Evolutionary conservation across 495 filamentous ascomycete species (phyloP).

Genomic region (Penicillium nucicola): DNA sequence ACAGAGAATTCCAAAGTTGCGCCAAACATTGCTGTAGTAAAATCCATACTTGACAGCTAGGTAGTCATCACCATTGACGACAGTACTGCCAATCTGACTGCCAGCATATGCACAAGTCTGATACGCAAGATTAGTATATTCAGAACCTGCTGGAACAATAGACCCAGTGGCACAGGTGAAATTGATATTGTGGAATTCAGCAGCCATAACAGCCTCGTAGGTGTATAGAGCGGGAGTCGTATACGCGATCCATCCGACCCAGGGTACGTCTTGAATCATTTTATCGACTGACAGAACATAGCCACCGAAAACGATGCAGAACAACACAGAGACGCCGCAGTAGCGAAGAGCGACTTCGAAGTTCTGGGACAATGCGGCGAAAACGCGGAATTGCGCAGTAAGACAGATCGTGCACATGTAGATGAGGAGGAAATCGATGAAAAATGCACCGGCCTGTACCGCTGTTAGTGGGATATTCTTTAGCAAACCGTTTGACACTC

Average conservation of each 20-base stretch:
- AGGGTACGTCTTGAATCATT: conserved; percentile 35
- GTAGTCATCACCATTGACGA: conserved; percentile 52
- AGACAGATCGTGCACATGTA: conserved; percentile 52
- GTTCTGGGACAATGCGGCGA: conserved; percentile 40
- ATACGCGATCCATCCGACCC: conserved; percentile 41
- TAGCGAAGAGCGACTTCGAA: conserved; percentile 39
- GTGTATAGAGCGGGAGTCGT: conserved; percentile 69
- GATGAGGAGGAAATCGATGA: conserved; percentile 54
- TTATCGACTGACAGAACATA: conserved; percentile 36
- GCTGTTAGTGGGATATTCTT: neutral
- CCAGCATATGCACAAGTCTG: conserved; percentile 59
- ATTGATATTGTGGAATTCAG: conserved; percentile 46
- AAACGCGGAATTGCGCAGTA: conserved; percentile 43
- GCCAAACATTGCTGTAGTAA: conserved; percentile 56
- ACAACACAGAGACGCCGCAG: conserved; percentile 31
- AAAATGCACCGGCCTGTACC: conserved; percentile 44
- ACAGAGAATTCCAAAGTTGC: conserved; percentile 63
- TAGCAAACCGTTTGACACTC: neutral
- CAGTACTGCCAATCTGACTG: conserved; percentile 43
- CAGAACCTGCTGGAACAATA: conserved; percentile 56
- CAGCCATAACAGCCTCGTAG: conserved; percentile 62
- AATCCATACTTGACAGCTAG: conserved; percentile 53
- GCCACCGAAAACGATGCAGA: conserved; percentile 35
- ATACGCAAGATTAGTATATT: conserved; percentile 46
- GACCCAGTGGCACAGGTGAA: conserved; percentile 48